Evolutionary conservation across 495 filamentous ascomycete genomes (phyloP), one percentile per base, ranked within the genome.

Genomic region (Bombardia bombarda): DNA sequence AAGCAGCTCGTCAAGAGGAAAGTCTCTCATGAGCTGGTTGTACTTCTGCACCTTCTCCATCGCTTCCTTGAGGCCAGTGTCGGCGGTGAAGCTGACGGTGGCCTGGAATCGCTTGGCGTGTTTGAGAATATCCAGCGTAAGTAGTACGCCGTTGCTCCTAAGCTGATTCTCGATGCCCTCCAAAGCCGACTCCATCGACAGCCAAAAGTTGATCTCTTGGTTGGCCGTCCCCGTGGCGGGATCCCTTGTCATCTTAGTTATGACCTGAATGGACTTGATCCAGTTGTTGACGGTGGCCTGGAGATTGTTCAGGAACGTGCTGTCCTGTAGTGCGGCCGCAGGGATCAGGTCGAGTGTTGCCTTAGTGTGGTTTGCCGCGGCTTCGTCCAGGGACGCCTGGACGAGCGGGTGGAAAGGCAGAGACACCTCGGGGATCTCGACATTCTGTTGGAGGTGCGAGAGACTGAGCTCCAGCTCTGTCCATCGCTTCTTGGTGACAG

Each of bases 131-230:
- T 97, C 90, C 65, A 99, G 77, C 0, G 93, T 97, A 51, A 99
- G 71, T 56, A 74, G 76, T 18, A 99, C 90, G 19, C 92, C 92
- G 36, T 94, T 87, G 49, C 88, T 85, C 38, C 81, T 72, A 28
- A 96, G 69, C 57, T 97, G 90, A 23, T 73, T 75, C 60, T 95
- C 90, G 46, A 99, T 93, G 10, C 80, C 80, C 52, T 95, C 90
- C 33, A 99, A 62, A 2, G 86, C 84, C 32, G 80, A 83, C 58
- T 99, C 92, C 82, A 97, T 93, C 1, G 87, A 87, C 31, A 97
- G 64, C 92, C 92, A 99, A 53, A 96, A 99, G 56, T 95, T 95
- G 55, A 97, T 94, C 59, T 99, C 92, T 59, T 96, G 93, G 16
- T 83, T 87, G 9, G 92, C 93, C 24, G 87, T 92, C 6, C 88